Percentiles rank a stretch among this genome's conserved stretches.
Evolutionary conservation across 78 protist genomes (phyloP).

Genomic region (Dictyostelium intermedium): DNA sequence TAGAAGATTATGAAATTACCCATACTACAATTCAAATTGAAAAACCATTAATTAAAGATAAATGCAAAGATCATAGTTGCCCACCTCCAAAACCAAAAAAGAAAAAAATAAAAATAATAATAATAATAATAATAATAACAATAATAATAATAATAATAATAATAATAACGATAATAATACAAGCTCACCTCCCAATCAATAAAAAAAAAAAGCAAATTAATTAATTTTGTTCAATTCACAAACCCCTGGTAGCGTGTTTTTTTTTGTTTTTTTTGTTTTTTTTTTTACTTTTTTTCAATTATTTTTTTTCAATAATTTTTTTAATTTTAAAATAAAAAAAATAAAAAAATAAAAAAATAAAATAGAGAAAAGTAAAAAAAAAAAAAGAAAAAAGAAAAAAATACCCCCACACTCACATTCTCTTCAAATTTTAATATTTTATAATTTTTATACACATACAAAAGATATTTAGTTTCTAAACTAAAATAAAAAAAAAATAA

Average conservation of each 20-base stretch:
- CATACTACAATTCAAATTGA: conserved; percentile 91
- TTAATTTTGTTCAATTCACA: neutral
- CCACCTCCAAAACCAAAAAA: conserved; percentile 15
- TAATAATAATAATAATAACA: no score
- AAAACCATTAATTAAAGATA: neutral
- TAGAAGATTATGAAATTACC: conserved; percentile 38
- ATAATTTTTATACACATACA: neutral
- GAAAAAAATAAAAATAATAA: neutral
- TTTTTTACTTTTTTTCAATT: no score
- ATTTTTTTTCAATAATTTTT: no score
- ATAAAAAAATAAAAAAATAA: no score
- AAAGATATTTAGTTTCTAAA: neutral
- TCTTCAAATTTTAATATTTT: no score
- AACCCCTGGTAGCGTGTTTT: neutral
- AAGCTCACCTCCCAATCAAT: neutral
- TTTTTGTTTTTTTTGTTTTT: no score
- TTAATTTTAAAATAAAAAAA: no score
- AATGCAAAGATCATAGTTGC: conserved; percentile 9
- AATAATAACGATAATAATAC: no score
- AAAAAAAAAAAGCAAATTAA: neutral
- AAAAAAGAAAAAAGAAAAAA: no score
- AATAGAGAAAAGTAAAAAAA: no score
- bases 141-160: no score
- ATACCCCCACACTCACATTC: neutral
- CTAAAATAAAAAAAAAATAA: neutral